Percentiles rank a stretch among this genome's conserved stretches.
Evolutionary conservation across 2,329 filamentous ascomycete species (phyloP).

Genomic region (Scleromitrula shiraiana): DNA sequence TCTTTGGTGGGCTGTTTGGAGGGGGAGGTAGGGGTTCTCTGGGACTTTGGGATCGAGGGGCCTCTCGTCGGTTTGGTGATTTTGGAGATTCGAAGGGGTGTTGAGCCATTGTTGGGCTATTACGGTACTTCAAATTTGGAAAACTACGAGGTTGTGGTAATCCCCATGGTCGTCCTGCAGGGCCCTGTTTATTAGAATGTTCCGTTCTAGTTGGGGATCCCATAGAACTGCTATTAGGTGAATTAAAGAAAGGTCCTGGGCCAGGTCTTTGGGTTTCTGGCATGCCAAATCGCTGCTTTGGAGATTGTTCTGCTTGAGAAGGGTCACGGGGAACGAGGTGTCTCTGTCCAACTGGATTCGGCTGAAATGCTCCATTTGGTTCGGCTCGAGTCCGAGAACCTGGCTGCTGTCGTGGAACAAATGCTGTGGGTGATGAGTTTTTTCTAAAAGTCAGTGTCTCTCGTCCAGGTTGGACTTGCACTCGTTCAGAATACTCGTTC

Average conservation of each 20-base stretch:
- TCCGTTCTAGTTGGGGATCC: conserved; percentile 12
- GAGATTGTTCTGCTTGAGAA: conserved; percentile 13
- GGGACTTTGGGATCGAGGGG: neutral
- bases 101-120: conserved; percentile 19
- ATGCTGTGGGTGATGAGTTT: conserved; percentile 21
- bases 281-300: conserved; percentile 11
- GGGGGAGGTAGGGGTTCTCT: conserved; percentile 1
- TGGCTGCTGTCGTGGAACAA: conserved; percentile 18
- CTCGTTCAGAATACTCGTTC: conserved; percentile 70
- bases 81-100: conserved; percentile 26
- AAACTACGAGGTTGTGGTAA: conserved; percentile 16
- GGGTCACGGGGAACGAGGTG: conserved; percentile 23
- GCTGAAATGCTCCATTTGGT: conserved; percentile 36
- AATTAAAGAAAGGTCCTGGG: conserved; percentile 23
- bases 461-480: conserved; percentile 70
- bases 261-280: conserved; percentile 14
- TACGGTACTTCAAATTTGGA: conserved; percentile 19
- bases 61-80: conserved; percentile 18
- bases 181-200: conserved; percentile 5
- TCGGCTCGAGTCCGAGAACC: conserved; percentile 39
- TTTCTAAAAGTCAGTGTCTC: conserved; percentile 45
- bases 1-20: neutral
- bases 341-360: conserved; percentile 28
- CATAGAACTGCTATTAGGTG: conserved; percentile 17
- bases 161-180: conserved; percentile 6